Base-by-base conservation (phyloP, 106 monocot genomes). In the Dendrobium huoshanense region DNA sequence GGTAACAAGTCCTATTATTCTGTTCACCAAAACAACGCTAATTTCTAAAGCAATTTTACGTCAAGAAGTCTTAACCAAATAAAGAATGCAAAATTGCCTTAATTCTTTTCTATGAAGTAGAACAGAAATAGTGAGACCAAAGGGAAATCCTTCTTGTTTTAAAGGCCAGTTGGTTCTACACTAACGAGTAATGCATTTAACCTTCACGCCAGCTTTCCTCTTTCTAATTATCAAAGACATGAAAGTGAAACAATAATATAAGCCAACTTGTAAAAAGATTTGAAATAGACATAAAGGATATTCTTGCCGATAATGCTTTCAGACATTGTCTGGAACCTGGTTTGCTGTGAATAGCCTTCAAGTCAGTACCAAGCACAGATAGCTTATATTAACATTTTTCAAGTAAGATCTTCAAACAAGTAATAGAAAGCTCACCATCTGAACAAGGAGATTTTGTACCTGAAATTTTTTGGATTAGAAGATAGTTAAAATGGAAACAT, bases 381-480 rank as follows among this genome's bases (percentile, higher is more conserved):
- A 75, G 55, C 3, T 67, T 16, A 68, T 73, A 59, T 37, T 31
- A 10, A 51, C 7, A 29, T 79, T 16, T 78, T 8, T 16, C 19
- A 78, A 75, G 13, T 9, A 4, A 76, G 70, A 31, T 2, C 18
- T 20, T 67, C 42, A 70, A 81, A 47, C 18, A 25, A 73, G 18
- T 15, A 13, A 4, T 20, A 82, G 56, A 65, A 73, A 37, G 81
- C 83, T 87, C 73, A 90, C 94, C 94, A 91, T 94, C 80, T 94
- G 91, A 81, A 84, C 68, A 22, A 94, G 91, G 61, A 94, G 91
- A 76, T 91, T 91, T 82, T 94, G 91, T 20, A 94, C 94, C 94
- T 94, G 86, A 55, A 77, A 74, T 5, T 44, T 3, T 44, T 43
- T 43, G 22, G 8, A 44, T 74, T 74, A 44, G 7, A n/a, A 74